Percentiles rank a stretch among this genome's conserved stretches.
Evolutionary conservation across 2,329 filamentous ascomycete species (phyloP).

Genomic region (Nothophoma quercina): DNA sequence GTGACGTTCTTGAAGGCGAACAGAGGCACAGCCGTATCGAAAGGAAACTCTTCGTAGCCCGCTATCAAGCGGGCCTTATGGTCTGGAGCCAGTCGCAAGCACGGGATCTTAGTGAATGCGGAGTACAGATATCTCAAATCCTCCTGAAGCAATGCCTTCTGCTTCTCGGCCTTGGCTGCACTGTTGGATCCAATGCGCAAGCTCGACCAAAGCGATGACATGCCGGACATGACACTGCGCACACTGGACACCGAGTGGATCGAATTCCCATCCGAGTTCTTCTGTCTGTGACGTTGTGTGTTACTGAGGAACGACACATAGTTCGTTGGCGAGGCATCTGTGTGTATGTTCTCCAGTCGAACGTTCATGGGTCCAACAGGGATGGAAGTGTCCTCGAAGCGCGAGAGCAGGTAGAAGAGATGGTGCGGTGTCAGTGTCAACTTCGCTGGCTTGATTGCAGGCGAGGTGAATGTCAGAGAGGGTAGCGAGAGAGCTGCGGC

Average conservation of each 20-base stretch:
- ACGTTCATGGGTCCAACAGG: slow-evolving; percentile 96
- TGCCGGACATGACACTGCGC: slow-evolving; percentile 95
- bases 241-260: slow-evolving; percentile 97
- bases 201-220: slow-evolving; percentile 91
- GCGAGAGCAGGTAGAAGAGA: slow-evolving; percentile 93
- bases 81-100: slow-evolving; percentile 87
- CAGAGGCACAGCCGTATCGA: slow-evolving; percentile 96
- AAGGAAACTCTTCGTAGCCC: slow-evolving; percentile 96
- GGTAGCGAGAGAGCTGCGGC: slow-evolving; percentile 88
- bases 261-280: slow-evolving; percentile 83
- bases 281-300: slow-evolving; percentile 79
- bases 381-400: slow-evolving; percentile 91
- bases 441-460: slow-evolving; percentile 86
- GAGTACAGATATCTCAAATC: slow-evolving; percentile 98
- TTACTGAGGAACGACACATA: slow-evolving; percentile 96
- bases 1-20: slow-evolving; percentile 97
- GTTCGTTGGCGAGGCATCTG: slow-evolving; percentile 83
- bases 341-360: slow-evolving; percentile 91
- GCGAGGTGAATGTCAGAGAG: slow-evolving; percentile 82
- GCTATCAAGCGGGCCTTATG: slow-evolving; percentile 88
- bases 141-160: slow-evolving; percentile 81
- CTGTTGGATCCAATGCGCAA: slow-evolving; percentile 84
- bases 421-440: slow-evolving; percentile 94
- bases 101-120: slow-evolving; percentile 97
- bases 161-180: slow-evolving; percentile 83